Base-by-base conservation (phyloP, 2,329 filamentous ascomycete species). In the Spiromastix sp. region DNA sequence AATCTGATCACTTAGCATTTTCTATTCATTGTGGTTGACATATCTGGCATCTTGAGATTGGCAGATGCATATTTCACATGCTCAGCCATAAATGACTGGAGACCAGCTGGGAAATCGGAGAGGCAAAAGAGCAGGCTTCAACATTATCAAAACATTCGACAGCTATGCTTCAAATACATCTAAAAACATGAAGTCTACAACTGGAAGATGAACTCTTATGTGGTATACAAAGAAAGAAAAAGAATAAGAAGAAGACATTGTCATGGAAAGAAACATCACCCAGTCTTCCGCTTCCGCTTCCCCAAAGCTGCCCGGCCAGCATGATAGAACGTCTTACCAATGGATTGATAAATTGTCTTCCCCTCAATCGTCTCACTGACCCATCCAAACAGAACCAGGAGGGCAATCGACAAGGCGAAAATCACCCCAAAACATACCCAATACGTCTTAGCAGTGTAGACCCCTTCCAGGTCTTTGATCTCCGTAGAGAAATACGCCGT, bases 401-500 rank as follows among this genome's bases (percentile, higher is more conserved):
- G 57, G 6, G 75, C 40, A 34, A 80, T 67, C 0, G 75, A 79
- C 16, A 78, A 42, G 10, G 66, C 64, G 33, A 81, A 67, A 11
- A 83, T 70, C 20, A 79, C 69, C 0, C 65, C 72, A 59, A 86
- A 85, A 18, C 68, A 61, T 32, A 71, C 63, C 81, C 81, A 85
- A 52, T 82, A 86, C 28, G 74, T 71, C 37, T 56, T 67, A 10
- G 69, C 59, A 0, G 71, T 74, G 56, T 81, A 85, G n/a, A 61
- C 57, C 5, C 55, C 52, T 32, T 71, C 65, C 7, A 77, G 59
- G 3, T 72, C 69, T 5, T 63, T 57, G 32, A 85, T 71, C 51
- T 82, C 71, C 2, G 79, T 70, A 4, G 75, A 78, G 54, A 85
- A 86, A 56, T 85, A 86, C 20, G 67, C 74, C 3, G 80, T 84